A percentile compares a stretch with the other conserved stretches of the same genome.
Evolutionary conservation across 345 rosid species (phyloP).

Genomic region (Gossypium australe): DNA sequence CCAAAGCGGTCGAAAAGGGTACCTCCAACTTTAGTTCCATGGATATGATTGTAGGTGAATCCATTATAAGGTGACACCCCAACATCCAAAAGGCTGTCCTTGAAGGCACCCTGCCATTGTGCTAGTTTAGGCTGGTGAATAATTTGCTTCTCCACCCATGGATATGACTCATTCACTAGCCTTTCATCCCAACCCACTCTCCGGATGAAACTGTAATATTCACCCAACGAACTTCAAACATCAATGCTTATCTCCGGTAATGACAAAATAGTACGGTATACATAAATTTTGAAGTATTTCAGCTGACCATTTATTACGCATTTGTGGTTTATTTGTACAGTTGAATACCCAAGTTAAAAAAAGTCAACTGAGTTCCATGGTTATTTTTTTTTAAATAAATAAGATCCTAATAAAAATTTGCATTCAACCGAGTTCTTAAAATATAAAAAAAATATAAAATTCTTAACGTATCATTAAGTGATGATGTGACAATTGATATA

Average conservation of each 20-base stretch:
- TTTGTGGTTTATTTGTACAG: not conserved
- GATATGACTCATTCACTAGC: conserved; percentile 82
- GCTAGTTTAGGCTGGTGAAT: conserved; percentile 62
- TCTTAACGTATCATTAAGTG: too few species aligned
- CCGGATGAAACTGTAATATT: conserved; percentile 59
- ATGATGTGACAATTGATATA: too few species aligned
- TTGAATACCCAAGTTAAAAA: not conserved
- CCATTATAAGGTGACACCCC: conserved; percentile 92
- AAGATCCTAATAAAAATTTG: too few species aligned
- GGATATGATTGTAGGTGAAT: conserved; percentile 75
- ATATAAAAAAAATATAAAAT: too few species aligned
- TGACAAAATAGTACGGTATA: not conserved
- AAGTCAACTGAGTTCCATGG: too few species aligned
- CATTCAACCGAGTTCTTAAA: too few species aligned
- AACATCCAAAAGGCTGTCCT: conserved; percentile 70
- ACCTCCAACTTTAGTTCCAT: conserved; percentile 95
- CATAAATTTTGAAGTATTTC: not conserved
- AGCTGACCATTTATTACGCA: not conserved
- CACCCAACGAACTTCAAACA: not conserved
- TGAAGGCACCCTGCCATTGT: conserved; percentile 69
- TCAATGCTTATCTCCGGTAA: not conserved
- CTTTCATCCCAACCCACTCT: conserved; percentile 74
- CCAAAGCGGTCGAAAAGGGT: conserved; percentile 84
- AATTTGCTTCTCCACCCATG: conserved; percentile 82
- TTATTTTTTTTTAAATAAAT: too few species aligned